phyloP scores from a whole-genome alignment of 2,329 filamentous ascomycete species.

The Fusarium acutatum region DNA sequence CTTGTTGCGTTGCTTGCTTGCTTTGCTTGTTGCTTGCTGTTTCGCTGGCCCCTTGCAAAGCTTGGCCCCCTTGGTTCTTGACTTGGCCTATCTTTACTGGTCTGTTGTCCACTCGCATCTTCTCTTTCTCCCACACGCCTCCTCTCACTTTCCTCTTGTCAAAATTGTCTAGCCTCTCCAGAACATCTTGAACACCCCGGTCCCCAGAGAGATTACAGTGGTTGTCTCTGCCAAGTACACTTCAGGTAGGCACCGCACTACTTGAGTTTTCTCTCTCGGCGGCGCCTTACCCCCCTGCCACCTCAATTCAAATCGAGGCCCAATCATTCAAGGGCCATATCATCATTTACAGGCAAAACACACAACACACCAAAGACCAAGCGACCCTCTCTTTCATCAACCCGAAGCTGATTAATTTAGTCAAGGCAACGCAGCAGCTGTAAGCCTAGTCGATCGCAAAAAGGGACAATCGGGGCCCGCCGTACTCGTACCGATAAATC shows the following conservation, averaged over 20 bases:
- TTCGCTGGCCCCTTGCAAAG: slow-evolving; percentile 28
- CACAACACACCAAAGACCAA: slow-evolving; percentile 17
- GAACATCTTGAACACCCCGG: slow-evolving; percentile 21
- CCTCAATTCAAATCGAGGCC: slow-evolving; percentile 25
- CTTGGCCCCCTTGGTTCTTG: slow-evolving; percentile 15
- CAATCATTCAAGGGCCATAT: slow-evolving; percentile 34
- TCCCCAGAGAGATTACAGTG: slow-evolving; percentile 31
- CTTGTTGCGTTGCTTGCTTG: not conserved
- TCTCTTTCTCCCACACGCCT: slow-evolving; percentile 32
- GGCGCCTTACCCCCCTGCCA: slow-evolving; percentile 32
- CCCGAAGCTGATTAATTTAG: slow-evolving; percentile 36
- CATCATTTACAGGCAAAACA: slow-evolving; percentile 34
- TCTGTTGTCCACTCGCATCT: slow-evolving; percentile 26
- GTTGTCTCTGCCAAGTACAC: slow-evolving; percentile 30
- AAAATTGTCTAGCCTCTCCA: slow-evolving; percentile 26
- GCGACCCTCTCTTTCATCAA: slow-evolving; percentile 32
- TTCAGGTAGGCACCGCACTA: slow-evolving; percentile 32
- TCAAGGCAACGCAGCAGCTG: slow-evolving; percentile 24
- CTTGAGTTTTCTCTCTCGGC: slow-evolving; percentile 25
- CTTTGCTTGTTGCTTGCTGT: slow-evolving; percentile 12
- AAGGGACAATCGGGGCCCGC: slow-evolving; percentile 16
- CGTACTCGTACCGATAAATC: slow-evolving; percentile 9
- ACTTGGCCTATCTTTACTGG: slow-evolving; percentile 24
- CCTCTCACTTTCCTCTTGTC: slow-evolving; percentile 23
- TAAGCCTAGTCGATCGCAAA: slow-evolving; percentile 4